Evolutionary conservation across 495 filamentous ascomycete species (phyloP), one percentile per base, ranked within the genome.

Genomic region (Podospora conica): DNA sequence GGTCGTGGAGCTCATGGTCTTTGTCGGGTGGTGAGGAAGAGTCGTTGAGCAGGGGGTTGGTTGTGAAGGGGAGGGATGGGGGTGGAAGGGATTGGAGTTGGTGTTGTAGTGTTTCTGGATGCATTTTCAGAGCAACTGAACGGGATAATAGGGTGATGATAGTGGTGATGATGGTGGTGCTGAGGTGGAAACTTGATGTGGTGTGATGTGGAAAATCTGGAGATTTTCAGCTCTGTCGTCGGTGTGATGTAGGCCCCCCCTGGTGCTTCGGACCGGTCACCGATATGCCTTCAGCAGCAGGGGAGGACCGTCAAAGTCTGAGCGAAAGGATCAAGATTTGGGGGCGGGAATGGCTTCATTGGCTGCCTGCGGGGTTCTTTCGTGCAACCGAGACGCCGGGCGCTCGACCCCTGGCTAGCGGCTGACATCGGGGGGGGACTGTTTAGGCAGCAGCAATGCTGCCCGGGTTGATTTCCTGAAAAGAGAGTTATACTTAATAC

Each of bases 401-500:
- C 15, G 25, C 22, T 59, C 4, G 57, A 31, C 57, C 57, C 57
- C 57, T 59, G 57, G 24, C 11, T 59, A 29, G 24, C 25, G 25
- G 57, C 57, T 59, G 57, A 59, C 57, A 59, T 18, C 15, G 24
- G 2, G 12, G n/a, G 9, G 57, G 12, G 22, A 27, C 24, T 59
- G 28, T 25, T 59, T 59, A 59, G 57, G 57, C 57, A 59, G 57
- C 57, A 59, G 29, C 25, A 28, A 28, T 20, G 28, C 10, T 59
- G 25, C 15, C 28, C n/a, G 12, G 57, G 10, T 25, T 15, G n/a
- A 3, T 18, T 27, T 31, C 57, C 57, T 31, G 25, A 33, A 59
- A 59, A 28, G 57, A 23, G 55, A 24, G 57, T 59, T n/a, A n/a
- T n/a, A n/a, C n/a, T 9, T 59, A 56, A 59, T 59, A 59, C 28